phyloP scores from a whole-genome alignment of 371 early-diverging fungal species.

The Polyrhizophydium stewartii region DNA sequence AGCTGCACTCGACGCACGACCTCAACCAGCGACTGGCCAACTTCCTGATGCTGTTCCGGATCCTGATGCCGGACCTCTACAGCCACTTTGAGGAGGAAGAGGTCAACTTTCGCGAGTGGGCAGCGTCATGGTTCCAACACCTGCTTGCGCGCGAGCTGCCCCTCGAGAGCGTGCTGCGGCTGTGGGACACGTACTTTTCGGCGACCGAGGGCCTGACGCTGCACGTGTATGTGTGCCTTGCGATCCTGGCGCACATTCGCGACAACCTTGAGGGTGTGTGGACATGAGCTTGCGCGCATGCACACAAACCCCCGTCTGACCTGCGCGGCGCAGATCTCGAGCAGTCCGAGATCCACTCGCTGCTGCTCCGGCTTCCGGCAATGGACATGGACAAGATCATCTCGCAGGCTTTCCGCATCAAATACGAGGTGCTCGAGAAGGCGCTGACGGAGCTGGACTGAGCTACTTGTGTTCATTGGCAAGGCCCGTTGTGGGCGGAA shows the following conservation, averaged over 20 bases:
- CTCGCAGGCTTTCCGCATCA: constrained; percentile 59
- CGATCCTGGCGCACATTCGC: constrained; percentile 60
- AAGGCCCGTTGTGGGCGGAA: too few relatives aligned
- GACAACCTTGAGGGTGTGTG: constrained; percentile 65
- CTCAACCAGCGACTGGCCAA: constrained; percentile 67
- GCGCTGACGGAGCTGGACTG: neutral
- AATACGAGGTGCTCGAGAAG: constrained; percentile 44
- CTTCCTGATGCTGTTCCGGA: constrained; percentile 75
- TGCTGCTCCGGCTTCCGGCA: constrained; percentile 71
- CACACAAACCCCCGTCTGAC: too few relatives aligned
- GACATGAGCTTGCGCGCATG: too few relatives aligned
- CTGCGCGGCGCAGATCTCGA: constrained; percentile 81
- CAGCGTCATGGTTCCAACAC: constrained; percentile 81
- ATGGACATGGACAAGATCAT: constrained; percentile 67
- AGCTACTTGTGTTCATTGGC: too few relatives aligned
- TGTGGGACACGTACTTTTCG: constrained; percentile 67
- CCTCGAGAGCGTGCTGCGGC: constrained; percentile 65
- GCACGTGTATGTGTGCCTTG: constrained; percentile 46
- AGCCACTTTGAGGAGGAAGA: constrained; percentile 95
- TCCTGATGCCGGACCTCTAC: constrained; percentile 69
- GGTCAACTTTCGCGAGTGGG: constrained; percentile 86
- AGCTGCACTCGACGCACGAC: constrained; percentile 49
- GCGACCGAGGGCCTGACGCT: constrained; percentile 16
- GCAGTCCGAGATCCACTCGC: constrained; percentile 82
- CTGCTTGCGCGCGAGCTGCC: constrained; percentile 78